phyloP scores from a whole-genome alignment of 2,329 filamentous ascomycete species.

The Diaporthe citriasiana region DNA sequence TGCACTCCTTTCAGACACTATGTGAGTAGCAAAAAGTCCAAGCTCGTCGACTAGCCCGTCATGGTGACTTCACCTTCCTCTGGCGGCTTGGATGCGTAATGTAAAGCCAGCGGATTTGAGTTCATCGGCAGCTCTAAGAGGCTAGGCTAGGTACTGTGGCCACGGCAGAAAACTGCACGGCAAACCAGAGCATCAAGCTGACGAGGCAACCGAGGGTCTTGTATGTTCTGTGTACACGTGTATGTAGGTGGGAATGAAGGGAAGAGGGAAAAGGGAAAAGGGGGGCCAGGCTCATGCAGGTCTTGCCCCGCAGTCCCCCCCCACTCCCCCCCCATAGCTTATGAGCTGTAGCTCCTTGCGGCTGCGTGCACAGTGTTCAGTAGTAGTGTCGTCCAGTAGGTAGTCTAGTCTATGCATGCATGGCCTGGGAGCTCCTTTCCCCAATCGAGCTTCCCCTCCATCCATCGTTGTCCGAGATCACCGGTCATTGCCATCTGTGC shows the following conservation, averaged over 20 bases:
- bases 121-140: constrained; percentile 13
- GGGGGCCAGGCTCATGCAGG: constrained; percentile 1
- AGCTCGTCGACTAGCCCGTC: neutral
- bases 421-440: neutral
- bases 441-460: constrained; percentile 16
- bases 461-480: constrained; percentile 6
- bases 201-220: neutral
- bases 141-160: neutral
- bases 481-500: neutral
- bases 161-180: neutral
- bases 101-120: neutral
- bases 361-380: neutral
- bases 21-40: neutral
- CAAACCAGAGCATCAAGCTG: neutral
- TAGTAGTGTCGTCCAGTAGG: too few species aligned
- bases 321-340: neutral
- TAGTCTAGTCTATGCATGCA: too few species aligned
- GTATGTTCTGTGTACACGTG: neutral
- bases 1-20: neutral
- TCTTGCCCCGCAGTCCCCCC: constrained; percentile 5
- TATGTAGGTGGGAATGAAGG: too few species aligned
- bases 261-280: neutral
- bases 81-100: neutral
- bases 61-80: constrained; percentile 3
- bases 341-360: neutral